Evolutionary conservation across 257 asterid genomes (phyloP).

Genomic region (Knoxia roxburghii): DNA sequence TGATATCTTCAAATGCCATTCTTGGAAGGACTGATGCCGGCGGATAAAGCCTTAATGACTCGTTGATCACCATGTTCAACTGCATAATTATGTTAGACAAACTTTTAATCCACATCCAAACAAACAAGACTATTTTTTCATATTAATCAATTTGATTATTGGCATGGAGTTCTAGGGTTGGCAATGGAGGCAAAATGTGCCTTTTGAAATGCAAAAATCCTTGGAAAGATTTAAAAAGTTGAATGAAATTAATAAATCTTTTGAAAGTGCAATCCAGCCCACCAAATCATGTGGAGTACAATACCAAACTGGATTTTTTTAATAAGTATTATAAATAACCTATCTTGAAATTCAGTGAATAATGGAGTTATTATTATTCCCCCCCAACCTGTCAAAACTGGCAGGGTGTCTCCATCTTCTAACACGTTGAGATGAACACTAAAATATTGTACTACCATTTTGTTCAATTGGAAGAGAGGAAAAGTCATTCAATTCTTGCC

Average conservation of each 20-base stretch:
- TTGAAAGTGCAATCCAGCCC: conserved; percentile 13
- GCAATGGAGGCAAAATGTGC: too few relatives aligned
- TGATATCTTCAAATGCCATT: conserved; percentile 87
- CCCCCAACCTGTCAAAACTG: background rate
- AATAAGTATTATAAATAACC: conserved; percentile 4
- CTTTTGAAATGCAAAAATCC: too few relatives aligned
- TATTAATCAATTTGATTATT: too few relatives aligned
- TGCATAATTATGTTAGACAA: conserved; percentile 17
- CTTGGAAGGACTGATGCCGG: conserved; percentile 84
- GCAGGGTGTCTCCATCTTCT: background rate
- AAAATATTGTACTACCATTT: background rate
- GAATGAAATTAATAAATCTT: background rate
- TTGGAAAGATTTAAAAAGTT: background rate
- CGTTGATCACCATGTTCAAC: conserved; percentile 85
- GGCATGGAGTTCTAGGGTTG: too few relatives aligned
- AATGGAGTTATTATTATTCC: background rate
- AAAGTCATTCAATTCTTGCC: background rate
- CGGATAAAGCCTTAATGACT: conserved; percentile 75
- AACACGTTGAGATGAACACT: background rate
- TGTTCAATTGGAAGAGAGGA: background rate
- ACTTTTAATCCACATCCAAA: too few relatives aligned
- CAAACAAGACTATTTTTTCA: too few relatives aligned
- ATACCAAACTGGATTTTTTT: background rate
- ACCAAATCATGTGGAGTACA: background rate
- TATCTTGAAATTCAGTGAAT: conserved; percentile 14